Conservation (phyloP, 2,329 filamentous ascomycete genomes). For the Hymenotorrendiella dingleyae region DNA sequence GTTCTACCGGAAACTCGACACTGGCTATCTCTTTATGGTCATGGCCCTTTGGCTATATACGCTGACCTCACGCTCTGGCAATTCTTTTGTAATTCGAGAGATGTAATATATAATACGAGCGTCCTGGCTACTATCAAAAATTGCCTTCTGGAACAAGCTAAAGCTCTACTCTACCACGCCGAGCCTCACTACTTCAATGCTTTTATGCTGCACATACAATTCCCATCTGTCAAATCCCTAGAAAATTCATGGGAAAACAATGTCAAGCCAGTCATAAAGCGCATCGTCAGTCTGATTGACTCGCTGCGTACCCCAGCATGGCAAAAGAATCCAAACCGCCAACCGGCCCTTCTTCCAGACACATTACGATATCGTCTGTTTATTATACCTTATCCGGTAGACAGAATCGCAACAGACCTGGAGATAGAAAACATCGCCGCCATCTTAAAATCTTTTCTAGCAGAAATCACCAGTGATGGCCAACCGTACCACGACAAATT, state of each 20-base stretch:
- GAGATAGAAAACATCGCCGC: neutral
- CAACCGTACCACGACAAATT: neutral
- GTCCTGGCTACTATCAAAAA: neutral
- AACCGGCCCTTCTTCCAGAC: constrained; percentile 1
- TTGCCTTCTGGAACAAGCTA: neutral
- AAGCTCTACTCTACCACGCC: neutral
- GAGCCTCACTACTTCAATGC: neutral
- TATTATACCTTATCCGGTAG: constrained; percentile 1
- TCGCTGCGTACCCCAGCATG: constrained; percentile 3
- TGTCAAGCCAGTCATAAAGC: neutral
- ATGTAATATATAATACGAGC: neutral
- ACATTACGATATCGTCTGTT: constrained; percentile 4
- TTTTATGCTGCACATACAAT: neutral
- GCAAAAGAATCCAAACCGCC: constrained; percentile 2
- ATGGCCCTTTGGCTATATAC: neutral
- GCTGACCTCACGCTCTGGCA: neutral
- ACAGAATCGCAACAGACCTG: neutral
- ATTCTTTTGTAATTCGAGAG: neutral
- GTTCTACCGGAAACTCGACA: neutral
- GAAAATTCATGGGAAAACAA: neutral
- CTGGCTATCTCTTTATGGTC: constrained; percentile 7
- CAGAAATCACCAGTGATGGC: neutral
- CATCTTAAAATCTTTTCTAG: neutral
- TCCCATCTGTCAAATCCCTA: too few relatives aligned
- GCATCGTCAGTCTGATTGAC: neutral